Evolutionary conservation across 257 asterid genomes (phyloP).

Genomic region (Solanum bulbocastanum): DNA sequence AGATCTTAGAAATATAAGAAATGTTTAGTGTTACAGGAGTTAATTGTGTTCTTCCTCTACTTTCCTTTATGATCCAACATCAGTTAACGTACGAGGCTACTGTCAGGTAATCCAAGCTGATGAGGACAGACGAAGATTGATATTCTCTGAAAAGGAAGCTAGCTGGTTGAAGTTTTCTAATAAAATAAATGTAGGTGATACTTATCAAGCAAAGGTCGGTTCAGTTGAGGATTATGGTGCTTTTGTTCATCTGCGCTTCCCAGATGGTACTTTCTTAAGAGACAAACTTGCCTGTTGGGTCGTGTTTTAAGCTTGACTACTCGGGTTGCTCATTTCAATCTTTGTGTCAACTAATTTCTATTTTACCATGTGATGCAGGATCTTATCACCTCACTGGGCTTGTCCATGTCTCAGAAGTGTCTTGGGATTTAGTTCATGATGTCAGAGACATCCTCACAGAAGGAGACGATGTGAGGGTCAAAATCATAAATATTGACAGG

Average conservation of each 20-base stretch:
- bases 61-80: neutral
- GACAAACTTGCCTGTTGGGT: neutral
- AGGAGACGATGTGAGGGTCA: conserved; percentile 80
- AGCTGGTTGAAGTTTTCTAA: conserved; percentile 59
- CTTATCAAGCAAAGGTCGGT: conserved; percentile 66
- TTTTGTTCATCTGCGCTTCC: conserved; percentile 70
- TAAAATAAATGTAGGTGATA: conserved; percentile 53
- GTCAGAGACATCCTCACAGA: conserved; percentile 64
- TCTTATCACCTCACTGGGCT: conserved; percentile 72
- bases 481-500: conserved; percentile 66
- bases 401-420: conserved; percentile 91
- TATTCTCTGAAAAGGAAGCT: conserved; percentile 89
- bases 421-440: conserved; percentile 96
- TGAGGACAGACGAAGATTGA: conserved; percentile 58
- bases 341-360: neutral
- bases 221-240: conserved; percentile 95
- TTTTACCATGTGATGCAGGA: conserved; percentile 34
- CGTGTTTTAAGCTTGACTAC: neutral
- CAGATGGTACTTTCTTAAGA: conserved; percentile 53
- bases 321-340: neutral
- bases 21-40: neutral
- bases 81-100: neutral
- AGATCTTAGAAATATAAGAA: neutral
- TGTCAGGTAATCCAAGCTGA: conserved; percentile 77
- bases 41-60: neutral